A percentile compares a stretch with the other conserved stretches of the same genome.
Conservation (phyloP, 1,139 yeast species). For the Debaryomyces sp. region DNA sequence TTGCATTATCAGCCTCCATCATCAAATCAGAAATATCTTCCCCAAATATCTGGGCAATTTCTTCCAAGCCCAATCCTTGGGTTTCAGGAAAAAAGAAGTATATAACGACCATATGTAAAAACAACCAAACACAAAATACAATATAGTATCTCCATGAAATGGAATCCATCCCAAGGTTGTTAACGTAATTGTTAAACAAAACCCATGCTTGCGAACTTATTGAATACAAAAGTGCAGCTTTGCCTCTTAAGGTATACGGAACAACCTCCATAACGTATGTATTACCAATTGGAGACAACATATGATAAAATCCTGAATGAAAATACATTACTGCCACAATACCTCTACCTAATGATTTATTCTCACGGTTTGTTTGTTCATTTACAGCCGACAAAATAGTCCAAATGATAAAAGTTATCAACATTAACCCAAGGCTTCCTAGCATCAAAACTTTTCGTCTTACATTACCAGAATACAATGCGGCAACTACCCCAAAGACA, state of each 20-base stretch:
- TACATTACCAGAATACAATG: conserved; percentile 6
- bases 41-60: conserved; percentile 14
- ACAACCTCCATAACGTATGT: conserved; percentile 39
- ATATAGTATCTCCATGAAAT: conserved; percentile 19
- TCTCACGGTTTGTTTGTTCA: conserved; percentile 21
- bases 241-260: conserved; percentile 16
- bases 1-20: background rate
- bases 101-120: conserved; percentile 10
- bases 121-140: conserved; percentile 14
- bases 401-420: conserved; percentile 32
- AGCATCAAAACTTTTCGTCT: conserved; percentile 13
- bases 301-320: conserved; percentile 32
- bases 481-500: conserved; percentile 23
- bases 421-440: conserved; percentile 19
- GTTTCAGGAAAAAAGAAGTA: conserved; percentile 15
- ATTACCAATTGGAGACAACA: conserved; percentile 24
- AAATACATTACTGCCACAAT: conserved; percentile 40
- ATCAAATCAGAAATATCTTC: conserved; percentile 7
- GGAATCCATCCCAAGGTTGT: conserved; percentile 15
- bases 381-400: conserved; percentile 33
- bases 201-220: background rate
- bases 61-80: conserved; percentile 13
- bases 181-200: conserved; percentile 12
- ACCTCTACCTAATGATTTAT: conserved; percentile 28
- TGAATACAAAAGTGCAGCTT: conserved; percentile 16